phyloP scores from a whole-genome alignment of 2,329 filamentous ascomycete genomes.

The Ophiocordyceps camponoti-rufipedis region DNA sequence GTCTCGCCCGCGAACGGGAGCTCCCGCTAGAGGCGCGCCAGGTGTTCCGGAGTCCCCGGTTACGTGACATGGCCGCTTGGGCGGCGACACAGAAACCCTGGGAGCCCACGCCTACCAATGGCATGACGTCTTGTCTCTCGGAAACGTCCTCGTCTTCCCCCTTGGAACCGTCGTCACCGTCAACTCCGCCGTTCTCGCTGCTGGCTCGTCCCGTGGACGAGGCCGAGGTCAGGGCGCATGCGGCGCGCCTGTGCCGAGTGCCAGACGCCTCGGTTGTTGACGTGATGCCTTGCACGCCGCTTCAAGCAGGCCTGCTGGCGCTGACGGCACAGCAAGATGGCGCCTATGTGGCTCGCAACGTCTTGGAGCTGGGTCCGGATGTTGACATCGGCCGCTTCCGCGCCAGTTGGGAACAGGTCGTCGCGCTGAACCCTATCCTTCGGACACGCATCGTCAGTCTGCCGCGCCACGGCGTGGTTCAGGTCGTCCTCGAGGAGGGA shows the following conservation, averaged over 20 bases:
- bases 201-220: neutral
- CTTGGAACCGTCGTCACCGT: neutral
- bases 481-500: slow-evolving; percentile 3
- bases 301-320: slow-evolving; percentile 7
- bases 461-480: slow-evolving; percentile 4
- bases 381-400: slow-evolving; percentile 3
- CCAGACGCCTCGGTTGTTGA: slow-evolving; percentile 4
- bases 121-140: neutral
- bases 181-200: neutral
- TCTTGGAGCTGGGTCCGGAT: slow-evolving; percentile 3
- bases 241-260: slow-evolving; percentile 4
- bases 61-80: slow-evolving; percentile 2
- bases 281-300: slow-evolving; percentile 6
- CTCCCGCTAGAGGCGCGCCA: slow-evolving; percentile 5
- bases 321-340: slow-evolving; percentile 3
- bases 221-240: slow-evolving; percentile 1
- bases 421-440: slow-evolving; percentile 3
- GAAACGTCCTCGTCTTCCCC: neutral
- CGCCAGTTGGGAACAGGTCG: slow-evolving; percentile 4
- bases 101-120: neutral
- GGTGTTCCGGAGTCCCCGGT: slow-evolving; percentile 3
- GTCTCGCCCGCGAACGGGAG: slow-evolving; percentile 11
- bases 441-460: slow-evolving; percentile 5
- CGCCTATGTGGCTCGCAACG: slow-evolving; percentile 5
- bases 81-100: neutral